phyloP scores from a whole-genome alignment of 495 filamentous ascomycete species.

The Hypoxylon crocopeplum region DNA sequence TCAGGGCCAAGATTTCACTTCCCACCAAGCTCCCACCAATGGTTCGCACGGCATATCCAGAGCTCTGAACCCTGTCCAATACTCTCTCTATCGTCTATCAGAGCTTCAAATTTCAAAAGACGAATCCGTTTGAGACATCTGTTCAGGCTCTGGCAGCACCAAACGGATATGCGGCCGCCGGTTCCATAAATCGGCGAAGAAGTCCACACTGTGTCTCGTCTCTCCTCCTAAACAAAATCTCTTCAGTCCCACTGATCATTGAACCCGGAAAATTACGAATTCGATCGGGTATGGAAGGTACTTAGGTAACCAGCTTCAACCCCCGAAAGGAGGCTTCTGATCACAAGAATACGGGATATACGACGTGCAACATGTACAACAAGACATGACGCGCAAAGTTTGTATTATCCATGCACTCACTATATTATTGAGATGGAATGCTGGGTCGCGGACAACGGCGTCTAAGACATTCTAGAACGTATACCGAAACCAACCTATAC shows the following conservation, averaged over 20 bases:
- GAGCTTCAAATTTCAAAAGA: slow-evolving; percentile 20
- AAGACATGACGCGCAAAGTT: slow-evolving; percentile 20
- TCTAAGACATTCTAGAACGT: slow-evolving; percentile 30
- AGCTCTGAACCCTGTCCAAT: slow-evolving; percentile 24
- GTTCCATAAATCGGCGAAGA: slow-evolving; percentile 16
- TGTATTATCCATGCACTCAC: slow-evolving; percentile 1
- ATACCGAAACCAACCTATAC: slow-evolving; percentile 19
- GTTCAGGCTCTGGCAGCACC: background rate
- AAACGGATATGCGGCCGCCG: background rate
- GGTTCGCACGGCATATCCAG: slow-evolving; percentile 11
- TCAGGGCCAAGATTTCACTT: slow-evolving; percentile 35
- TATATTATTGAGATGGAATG: background rate
- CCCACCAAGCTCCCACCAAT: slow-evolving; percentile 26
- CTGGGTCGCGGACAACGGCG: slow-evolving; percentile 9
- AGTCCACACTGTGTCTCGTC: background rate
- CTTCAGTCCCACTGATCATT: too few relatives aligned
- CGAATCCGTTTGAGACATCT: slow-evolving; percentile 32
- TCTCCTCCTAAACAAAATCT: background rate
- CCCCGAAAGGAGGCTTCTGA: background rate
- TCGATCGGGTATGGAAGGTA: too few relatives aligned
- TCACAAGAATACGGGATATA: slow-evolving; percentile 15
- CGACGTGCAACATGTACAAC: background rate
- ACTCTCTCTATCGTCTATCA: slow-evolving; percentile 11
- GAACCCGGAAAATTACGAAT: too few relatives aligned
- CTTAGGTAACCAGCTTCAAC: too few relatives aligned